These are phyloP conservation scores for Pelargonium cotyledonis DNA, from an alignment of 441 rosid species.

Conservation along the genomic window DNA sequence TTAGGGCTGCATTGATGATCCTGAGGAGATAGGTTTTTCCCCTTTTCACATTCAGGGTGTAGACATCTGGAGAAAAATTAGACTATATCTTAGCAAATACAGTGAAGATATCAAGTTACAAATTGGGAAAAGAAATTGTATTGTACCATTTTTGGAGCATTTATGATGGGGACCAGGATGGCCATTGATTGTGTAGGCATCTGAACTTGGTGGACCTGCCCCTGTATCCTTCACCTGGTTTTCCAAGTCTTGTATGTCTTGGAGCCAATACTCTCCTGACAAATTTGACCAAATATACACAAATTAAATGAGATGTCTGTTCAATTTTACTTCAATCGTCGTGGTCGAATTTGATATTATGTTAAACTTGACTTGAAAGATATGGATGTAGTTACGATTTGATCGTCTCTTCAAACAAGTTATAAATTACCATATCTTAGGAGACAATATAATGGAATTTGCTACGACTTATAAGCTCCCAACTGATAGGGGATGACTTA, in stretches of 20 bases:
- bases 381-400: no score
- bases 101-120: neutral
- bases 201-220: conserved; percentile 21
- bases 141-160: conserved; percentile 10
- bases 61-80: conserved; percentile 8
- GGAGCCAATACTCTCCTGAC: conserved; percentile 22
- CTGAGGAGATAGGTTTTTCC: conserved; percentile 20
- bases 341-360: no score
- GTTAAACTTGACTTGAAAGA: no score
- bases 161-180: conserved; percentile 18
- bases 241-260: conserved; percentile 18
- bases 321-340: no score
- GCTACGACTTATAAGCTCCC: no score
- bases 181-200: conserved; percentile 20
- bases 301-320: neutral
- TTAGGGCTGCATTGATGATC: conserved; percentile 20
- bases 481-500: no score
- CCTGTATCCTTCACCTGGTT: conserved; percentile 17
- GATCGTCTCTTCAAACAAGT: no score
- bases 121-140: no score
- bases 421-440: no score
- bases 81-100: no score
- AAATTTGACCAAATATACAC: neutral
- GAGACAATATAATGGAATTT: no score
- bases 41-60: conserved; percentile 10